These are phyloP conservation scores for Pseudogymnoascus sp. DNA, from an alignment of 2,329 filamentous ascomycete species.

Conservation along the genomic window DNA sequence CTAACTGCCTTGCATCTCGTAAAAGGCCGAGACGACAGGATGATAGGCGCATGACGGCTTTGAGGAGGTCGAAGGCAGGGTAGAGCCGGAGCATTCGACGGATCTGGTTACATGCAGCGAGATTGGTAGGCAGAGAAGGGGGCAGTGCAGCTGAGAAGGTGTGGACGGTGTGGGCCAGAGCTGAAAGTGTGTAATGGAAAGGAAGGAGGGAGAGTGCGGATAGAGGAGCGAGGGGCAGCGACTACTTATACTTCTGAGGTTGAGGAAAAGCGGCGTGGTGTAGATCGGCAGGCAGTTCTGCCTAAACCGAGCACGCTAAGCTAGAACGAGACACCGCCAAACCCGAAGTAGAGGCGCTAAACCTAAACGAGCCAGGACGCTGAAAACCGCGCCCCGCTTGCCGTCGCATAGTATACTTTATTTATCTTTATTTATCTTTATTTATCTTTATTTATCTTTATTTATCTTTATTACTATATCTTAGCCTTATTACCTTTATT, in stretches of 20 bases:
- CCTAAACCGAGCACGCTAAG: background rate
- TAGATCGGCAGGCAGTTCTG: background rate
- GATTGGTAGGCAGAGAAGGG: background rate
- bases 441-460: too few relatives aligned
- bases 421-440: too few relatives aligned
- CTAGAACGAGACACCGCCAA: background rate
- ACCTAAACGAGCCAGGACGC: too few relatives aligned
- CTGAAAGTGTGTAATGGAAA: background rate
- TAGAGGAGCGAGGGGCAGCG: background rate
- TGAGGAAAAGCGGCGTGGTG: background rate
- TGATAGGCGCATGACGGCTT: background rate
- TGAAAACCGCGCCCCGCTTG: too few relatives aligned
- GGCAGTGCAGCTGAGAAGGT: background rate
- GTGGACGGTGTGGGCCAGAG: background rate
- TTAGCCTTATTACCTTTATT: too few relatives aligned
- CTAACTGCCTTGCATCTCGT: background rate
- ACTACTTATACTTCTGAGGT: background rate
- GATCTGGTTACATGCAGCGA: background rate
- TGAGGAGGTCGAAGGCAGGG: background rate
- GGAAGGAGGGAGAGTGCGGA: background rate
- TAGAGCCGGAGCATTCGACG: background rate
- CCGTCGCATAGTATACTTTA: too few relatives aligned
- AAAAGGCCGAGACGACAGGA: background rate
- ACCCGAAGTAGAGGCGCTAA: too few relatives aligned
- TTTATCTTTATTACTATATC: too few relatives aligned